Conservation (phyloP, 106 monocot species). For the Dendrobium officinale region DNA sequence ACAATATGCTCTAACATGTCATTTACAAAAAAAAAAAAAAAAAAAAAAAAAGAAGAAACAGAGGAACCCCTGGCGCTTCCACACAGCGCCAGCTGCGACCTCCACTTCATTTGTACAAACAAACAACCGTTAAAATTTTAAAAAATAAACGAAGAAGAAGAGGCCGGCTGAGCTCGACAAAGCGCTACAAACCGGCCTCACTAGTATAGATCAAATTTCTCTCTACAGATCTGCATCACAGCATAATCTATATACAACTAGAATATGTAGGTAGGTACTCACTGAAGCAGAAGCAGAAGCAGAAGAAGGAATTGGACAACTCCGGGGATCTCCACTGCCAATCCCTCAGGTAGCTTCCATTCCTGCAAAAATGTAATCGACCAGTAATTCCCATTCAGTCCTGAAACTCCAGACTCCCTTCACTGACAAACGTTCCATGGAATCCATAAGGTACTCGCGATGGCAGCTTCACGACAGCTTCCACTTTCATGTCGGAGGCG, state of each 20-base stretch:
- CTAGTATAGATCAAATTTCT: background rate
- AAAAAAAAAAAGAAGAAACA: background rate
- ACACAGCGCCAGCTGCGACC: no score
- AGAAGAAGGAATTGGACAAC: background rate
- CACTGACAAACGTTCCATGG: constrained; percentile 49
- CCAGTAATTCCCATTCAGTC: background rate
- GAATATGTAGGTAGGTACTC: background rate
- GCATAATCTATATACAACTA: no score
- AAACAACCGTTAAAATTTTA: no score
- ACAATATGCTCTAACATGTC: background rate
- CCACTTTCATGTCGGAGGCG: constrained; percentile 30
- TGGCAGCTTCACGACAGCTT: constrained; percentile 46
- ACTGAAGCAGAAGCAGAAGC: background rate
- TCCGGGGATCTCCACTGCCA: constrained; percentile 2
- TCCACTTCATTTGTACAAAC: no score
- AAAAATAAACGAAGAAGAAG: background rate
- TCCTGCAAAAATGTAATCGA: no score
- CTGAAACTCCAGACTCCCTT: background rate
- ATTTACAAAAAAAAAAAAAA: background rate
- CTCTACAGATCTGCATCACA: no score
- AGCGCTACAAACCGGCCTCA: background rate
- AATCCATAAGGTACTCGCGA: constrained; percentile 67
- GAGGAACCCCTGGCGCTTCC: background rate
- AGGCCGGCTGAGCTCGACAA: constrained; percentile 1
- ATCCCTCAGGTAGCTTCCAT: constrained; percentile 4